These are phyloP conservation scores for Onygenales sp. DNA, from an alignment of 2,329 filamentous ascomycete species.

Conservation along the genomic window DNA sequence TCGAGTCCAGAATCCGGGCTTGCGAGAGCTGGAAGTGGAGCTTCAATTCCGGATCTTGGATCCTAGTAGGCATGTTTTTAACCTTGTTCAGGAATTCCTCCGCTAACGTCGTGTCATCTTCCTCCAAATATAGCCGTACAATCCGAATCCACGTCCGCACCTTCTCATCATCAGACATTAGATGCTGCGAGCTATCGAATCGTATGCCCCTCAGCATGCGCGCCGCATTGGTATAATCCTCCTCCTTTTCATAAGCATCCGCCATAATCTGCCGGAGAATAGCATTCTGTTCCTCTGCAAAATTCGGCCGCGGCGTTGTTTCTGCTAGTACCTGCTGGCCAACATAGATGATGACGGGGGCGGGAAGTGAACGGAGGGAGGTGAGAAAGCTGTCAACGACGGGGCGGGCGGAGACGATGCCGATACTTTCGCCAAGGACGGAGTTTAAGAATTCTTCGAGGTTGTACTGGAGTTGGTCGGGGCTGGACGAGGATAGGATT, in stretches of 20 bases:
- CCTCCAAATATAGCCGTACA: conserved; percentile 86
- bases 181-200: conserved; percentile 79
- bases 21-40: conserved; percentile 86
- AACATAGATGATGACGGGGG: conserved; percentile 62
- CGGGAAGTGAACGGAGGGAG: conserved; percentile 42
- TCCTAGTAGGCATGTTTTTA: conserved; percentile 67
- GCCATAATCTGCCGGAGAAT: conserved; percentile 69
- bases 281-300: conserved; percentile 77
- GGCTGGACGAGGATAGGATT: conserved; percentile 40
- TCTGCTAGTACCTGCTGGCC: conserved; percentile 63
- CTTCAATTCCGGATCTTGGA: conserved; percentile 62
- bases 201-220: conserved; percentile 72
- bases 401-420: conserved; percentile 65
- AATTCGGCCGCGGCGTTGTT: conserved; percentile 57
- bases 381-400: conserved; percentile 63
- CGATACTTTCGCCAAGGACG: conserved; percentile 59
- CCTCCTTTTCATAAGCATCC: conserved; percentile 69
- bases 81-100: conserved; percentile 88
- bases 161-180: conserved; percentile 72
- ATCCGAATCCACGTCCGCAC: conserved; percentile 86
- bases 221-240: conserved; percentile 73
- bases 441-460: conserved; percentile 61
- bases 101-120: conserved; percentile 77
- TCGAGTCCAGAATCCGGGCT: conserved; percentile 85
- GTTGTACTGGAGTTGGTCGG: conserved; percentile 46